A percentile compares a stretch with the other conserved stretches of the same genome.
Evolutionary conservation across 495 filamentous ascomycete species (phyloP).

Genomic region (Neurospora sp.): DNA sequence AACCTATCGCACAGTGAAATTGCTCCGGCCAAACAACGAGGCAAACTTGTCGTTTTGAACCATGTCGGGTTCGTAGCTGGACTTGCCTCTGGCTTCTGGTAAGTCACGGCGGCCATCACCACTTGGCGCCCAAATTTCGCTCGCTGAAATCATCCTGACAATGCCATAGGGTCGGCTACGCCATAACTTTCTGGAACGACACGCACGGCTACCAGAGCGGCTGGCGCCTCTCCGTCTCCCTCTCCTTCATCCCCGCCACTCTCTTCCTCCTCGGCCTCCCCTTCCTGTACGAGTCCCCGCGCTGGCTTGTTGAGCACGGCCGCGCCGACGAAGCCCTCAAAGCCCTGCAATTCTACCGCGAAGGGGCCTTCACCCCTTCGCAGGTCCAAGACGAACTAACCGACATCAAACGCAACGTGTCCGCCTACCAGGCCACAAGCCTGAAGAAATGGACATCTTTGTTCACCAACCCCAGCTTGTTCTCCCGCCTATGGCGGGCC

Average conservation of each 20-base stretch:
- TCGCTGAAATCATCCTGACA: neutral
- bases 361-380: constrained; percentile 25
- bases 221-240: constrained; percentile 37
- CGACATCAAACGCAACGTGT: constrained; percentile 28
- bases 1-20: constrained; percentile 31
- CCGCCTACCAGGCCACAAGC: constrained; percentile 16
- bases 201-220: constrained; percentile 21
- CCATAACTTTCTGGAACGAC: constrained; percentile 30
- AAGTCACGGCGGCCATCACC: constrained; percentile 1
- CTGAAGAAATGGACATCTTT: constrained; percentile 24
- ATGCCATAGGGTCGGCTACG: constrained; percentile 33
- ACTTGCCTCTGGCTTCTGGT: constrained; percentile 44
- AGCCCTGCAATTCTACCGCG: constrained; percentile 34
- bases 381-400: constrained; percentile 27
- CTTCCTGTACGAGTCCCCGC: constrained; percentile 40
- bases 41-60: constrained; percentile 46
- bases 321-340: constrained; percentile 24
- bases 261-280: constrained; percentile 36
- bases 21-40: constrained; percentile 39
- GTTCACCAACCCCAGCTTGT: constrained; percentile 29
- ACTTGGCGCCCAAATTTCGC: neutral
- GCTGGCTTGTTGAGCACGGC: constrained; percentile 41
- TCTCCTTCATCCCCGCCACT: constrained; percentile 34
- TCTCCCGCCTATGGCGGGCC: constrained; percentile 35
- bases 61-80: constrained; percentile 47